Evolutionary conservation across 352 stramenopile species (phyloP).

Genomic region (Pelagophyceae sp.): DNA sequence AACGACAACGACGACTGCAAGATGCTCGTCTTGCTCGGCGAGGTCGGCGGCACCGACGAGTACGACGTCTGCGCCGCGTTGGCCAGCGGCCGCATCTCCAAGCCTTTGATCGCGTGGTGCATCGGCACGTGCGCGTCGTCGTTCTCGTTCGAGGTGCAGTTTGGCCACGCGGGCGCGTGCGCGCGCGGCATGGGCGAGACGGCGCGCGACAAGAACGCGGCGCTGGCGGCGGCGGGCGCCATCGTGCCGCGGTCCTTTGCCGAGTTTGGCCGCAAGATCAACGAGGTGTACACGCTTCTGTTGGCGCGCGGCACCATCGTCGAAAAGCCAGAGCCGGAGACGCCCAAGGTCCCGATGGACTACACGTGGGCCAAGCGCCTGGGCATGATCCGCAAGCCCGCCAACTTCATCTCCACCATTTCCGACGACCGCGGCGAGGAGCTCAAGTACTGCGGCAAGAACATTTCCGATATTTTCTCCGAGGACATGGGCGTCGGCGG

Average conservation of each 20-base stretch:
- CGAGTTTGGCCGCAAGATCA: constrained; percentile 81
- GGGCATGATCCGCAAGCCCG: constrained; percentile 86
- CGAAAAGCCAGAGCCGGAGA: constrained; percentile 68
- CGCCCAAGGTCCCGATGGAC: constrained; percentile 90
- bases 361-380: constrained; percentile 91
- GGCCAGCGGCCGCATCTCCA: constrained; percentile 81
- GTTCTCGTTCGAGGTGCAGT: constrained; percentile 94
- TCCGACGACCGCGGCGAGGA: constrained; percentile 92
- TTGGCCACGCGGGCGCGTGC: constrained; percentile 86
- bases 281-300: constrained; percentile 72
- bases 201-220: constrained; percentile 67
- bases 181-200: constrained; percentile 83
- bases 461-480: constrained; percentile 86
- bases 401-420: constrained; percentile 94
- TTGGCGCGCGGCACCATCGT: constrained; percentile 65
- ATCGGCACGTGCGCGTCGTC: constrained; percentile 93
- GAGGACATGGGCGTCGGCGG: constrained; percentile 83
- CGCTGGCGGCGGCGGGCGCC: constrained; percentile 71
- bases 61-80: constrained; percentile 86
- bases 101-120: constrained; percentile 93
- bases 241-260: constrained; percentile 87
- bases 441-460: constrained; percentile 82
- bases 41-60: constrained; percentile 89
- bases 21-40: constrained; percentile 89
- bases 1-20: constrained; percentile 85